Evolutionary conservation across 2,329 filamentous ascomycete genomes (phyloP), one percentile per base, ranked within the genome.

Genomic region (Xylaria sp.): DNA sequence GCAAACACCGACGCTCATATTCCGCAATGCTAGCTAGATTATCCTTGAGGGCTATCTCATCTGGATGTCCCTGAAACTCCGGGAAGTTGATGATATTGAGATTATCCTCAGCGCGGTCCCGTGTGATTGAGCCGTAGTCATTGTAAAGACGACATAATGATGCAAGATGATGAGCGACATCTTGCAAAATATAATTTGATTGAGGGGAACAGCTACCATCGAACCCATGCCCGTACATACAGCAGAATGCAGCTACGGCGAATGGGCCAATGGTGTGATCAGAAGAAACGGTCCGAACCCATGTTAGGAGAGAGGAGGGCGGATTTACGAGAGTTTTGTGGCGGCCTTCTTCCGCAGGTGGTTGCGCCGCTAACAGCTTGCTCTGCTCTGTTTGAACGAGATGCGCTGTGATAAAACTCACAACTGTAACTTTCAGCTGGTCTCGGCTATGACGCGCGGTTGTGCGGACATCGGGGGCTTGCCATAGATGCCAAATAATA

Each of bases 11-110:
- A 9, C 37, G 37, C 37, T 40, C 37, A 9, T 40, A 40, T 19
- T 40, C 37, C 21, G 37, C 37, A 21, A 40, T 40, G 7, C 8
- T 40, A 19, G 17, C 21, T 17, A 40, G 17, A 19, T 40, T 40
- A 7, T 21, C 37, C 37, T 40, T 40, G 17, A 40, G 3, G 4
- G 2, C n/a, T 19, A n/a, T 40, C 21, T 40, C 37, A 17, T 40
- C 37, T 7, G 11, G 9, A 10, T 19, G 17, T 2, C 37, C 37
- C 37, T 60, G 54, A 54, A 63, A 69, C 35, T 49, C 46, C 7
- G 31, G 46, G 10, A 49, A 49, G 13, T 49, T 35, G 17, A 49
- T n/a, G 5, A 17, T 33, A 17, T 49, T 49, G n/a, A 49, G 29
- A 6, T 35, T 49, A 2, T 17, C 29, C 15, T 35, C 46, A 15